Conservation (phyloP, 2,329 filamentous ascomycete species). For the Leptographium wingfieldii region DNA sequence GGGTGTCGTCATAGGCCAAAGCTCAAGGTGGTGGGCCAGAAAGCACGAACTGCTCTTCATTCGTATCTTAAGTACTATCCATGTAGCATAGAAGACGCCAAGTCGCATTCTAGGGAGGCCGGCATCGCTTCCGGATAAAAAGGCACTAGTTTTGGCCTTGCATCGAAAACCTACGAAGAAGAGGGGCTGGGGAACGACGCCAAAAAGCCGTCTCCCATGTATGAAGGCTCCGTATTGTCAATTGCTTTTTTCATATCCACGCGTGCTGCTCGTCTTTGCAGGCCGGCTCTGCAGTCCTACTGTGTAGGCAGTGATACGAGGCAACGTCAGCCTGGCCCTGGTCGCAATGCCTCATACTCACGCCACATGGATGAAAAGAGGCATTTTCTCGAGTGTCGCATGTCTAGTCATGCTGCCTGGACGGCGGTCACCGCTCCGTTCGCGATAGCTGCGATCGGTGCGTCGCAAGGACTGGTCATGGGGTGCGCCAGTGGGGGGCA, state of each 20-base stretch:
- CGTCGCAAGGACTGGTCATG: not conserved
- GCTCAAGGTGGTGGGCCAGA: not conserved
- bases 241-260: not conserved
- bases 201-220: not conserved
- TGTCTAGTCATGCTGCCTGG: not conserved
- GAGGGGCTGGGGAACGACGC: not conserved
- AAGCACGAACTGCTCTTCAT: not conserved
- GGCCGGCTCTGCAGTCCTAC: not conserved
- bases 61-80: not conserved
- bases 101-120: slow-evolving; percentile 1
- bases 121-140: not conserved
- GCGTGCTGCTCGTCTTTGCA: not conserved
- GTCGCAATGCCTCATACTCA: not conserved
- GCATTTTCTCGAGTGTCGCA: not conserved
- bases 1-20: too few species aligned
- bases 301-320: too few species aligned
- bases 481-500: not conserved
- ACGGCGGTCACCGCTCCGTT: not conserved
- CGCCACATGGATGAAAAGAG: not conserved
- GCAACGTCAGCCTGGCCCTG: too few species aligned
- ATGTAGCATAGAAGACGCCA: not conserved
- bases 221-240: not conserved
- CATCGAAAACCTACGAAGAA: not conserved
- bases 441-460: not conserved
- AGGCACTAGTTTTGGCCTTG: not conserved